Conservation (phyloP, 129 eudicot species). For the Helichrysum umbraculigerum region DNA sequence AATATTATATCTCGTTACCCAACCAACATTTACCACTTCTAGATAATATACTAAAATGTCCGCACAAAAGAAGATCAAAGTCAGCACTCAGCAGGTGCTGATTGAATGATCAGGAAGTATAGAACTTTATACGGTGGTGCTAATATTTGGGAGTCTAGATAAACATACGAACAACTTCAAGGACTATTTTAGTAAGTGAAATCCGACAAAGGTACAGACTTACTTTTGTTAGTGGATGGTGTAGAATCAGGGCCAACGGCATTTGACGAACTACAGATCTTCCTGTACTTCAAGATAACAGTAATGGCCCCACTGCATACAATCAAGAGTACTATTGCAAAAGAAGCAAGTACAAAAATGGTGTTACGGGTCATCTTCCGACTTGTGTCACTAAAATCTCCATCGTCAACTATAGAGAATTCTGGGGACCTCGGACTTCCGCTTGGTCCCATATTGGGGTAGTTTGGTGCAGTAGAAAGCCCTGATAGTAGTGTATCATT, state of each 20-base stretch:
- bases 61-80: not conserved
- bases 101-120: not conserved
- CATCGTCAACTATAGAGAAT: slow-evolving; percentile 53
- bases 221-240: slow-evolving; percentile 55
- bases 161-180: not conserved
- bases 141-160: not conserved
- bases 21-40: not conserved
- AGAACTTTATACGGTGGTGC: not conserved
- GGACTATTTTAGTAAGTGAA: slow-evolving; percentile 8
- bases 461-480: slow-evolving; percentile 51
- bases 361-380: slow-evolving; percentile 58
- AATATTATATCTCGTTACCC: no score
- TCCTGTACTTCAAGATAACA: slow-evolving; percentile 59
- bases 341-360: slow-evolving; percentile 58
- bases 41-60: not conserved
- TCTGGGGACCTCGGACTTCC: slow-evolving; percentile 53
- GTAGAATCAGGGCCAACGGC: slow-evolving; percentile 57
- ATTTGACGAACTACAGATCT: slow-evolving; percentile 52
- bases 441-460: slow-evolving; percentile 47
- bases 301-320: slow-evolving; percentile 60
- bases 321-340: slow-evolving; percentile 64
- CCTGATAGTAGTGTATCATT: slow-evolving; percentile 42
- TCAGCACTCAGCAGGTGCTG: not conserved
- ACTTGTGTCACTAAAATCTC: slow-evolving; percentile 38
- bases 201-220: slow-evolving; percentile 16